Conservation (phyloP, 192 early-diverging fungal genomes). For the Gamsiella multidivaricata region DNA sequence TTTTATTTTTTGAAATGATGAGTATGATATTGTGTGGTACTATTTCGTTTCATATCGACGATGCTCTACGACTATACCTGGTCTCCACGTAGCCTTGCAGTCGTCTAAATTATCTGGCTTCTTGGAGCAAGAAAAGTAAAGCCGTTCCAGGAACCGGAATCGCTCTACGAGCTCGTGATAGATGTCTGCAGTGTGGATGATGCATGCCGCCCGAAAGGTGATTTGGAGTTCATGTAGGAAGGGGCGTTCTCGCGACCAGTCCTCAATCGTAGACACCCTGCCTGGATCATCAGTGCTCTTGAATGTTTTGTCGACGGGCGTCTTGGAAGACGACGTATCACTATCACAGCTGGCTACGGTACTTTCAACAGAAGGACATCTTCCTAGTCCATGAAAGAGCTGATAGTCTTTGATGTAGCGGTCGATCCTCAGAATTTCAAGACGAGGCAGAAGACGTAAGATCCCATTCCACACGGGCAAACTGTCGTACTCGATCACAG, state of each 20-base stretch:
- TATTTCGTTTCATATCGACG: conserved; percentile 16
- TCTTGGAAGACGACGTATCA: background rate
- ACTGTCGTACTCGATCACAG: conserved; percentile 6
- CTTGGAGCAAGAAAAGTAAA: conserved; percentile 17
- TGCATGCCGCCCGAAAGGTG: conserved; percentile 9
- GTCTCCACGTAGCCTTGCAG: background rate
- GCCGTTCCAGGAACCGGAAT: conserved; percentile 27
- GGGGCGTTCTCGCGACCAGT: conserved; percentile 22
- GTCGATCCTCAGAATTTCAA: conserved; percentile 25
- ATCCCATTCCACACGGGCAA: conserved; percentile 18
- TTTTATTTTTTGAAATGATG: background rate
- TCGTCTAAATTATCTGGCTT: conserved; percentile 7
- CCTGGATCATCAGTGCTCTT: background rate
- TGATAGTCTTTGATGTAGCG: conserved; percentile 13
- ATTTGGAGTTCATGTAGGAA: conserved; percentile 29
- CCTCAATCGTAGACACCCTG: background rate
- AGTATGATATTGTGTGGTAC: no score
- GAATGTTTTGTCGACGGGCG: background rate
- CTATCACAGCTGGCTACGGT: no score
- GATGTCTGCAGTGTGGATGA: conserved; percentile 13
- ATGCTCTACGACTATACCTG: conserved; percentile 12
- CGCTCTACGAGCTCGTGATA: conserved; percentile 29
- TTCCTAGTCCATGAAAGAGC: conserved; percentile 30
- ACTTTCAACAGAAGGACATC: background rate
- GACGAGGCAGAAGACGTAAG: conserved; percentile 6